phyloP scores from a whole-genome alignment of 495 filamentous ascomycete genomes.

The Tricharina praecox region DNA sequence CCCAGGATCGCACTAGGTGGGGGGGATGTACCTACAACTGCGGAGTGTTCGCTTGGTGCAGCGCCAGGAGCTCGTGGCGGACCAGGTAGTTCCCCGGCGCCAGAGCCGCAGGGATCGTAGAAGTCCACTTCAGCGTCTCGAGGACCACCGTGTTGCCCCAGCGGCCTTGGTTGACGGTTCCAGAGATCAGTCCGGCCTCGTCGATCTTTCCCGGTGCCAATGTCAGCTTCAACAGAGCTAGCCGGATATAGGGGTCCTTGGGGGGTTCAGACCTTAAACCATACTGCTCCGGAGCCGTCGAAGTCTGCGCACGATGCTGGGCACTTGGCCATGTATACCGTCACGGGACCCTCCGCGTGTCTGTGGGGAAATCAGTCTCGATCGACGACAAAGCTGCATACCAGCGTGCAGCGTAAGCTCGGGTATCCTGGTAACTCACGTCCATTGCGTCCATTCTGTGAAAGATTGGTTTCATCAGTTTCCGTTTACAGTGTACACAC shows the following conservation, averaged over 20 bases:
- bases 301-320: conserved; percentile 28
- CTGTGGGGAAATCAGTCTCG: too few relatives aligned
- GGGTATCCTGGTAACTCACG: too few relatives aligned
- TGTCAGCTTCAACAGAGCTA: not conserved
- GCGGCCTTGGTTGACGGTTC: conserved; percentile 33
- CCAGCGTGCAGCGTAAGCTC: too few relatives aligned
- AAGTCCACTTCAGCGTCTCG: conserved; percentile 36
- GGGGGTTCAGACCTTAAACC: conserved; percentile 30
- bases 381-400: too few relatives aligned
- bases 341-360: conserved; percentile 38
- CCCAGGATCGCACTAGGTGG: not conserved
- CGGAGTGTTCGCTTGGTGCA: conserved; percentile 42
- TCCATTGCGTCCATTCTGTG: too few relatives aligned
- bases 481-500: too few relatives aligned
- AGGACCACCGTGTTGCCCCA: conserved; percentile 36
- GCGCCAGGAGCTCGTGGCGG: conserved; percentile 42
- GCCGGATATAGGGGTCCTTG: not conserved
- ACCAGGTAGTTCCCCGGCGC: conserved; percentile 42
- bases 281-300: conserved; percentile 30
- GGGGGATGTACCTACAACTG: conserved; percentile 32
- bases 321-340: conserved; percentile 34
- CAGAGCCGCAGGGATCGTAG: conserved; percentile 35
- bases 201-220: conserved; percentile 28
- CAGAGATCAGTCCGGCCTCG: conserved; percentile 33
- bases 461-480: too few relatives aligned